phyloP scores from a whole-genome alignment of 345 rosid genomes.

The Moringa oleifera region DNA sequence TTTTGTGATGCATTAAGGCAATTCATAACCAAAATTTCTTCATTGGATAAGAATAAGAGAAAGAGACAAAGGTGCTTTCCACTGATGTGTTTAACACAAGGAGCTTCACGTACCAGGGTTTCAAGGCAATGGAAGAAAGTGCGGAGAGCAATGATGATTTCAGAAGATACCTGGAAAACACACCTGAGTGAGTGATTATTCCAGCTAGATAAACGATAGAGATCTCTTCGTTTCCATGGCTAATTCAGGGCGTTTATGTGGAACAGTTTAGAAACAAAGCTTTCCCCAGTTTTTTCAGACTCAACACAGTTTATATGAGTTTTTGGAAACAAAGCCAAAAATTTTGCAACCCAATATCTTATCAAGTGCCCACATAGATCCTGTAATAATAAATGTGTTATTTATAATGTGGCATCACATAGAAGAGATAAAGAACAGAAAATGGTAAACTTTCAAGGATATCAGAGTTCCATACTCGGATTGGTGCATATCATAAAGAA shows the following conservation, averaged over 20 bases:
- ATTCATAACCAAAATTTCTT: not conserved
- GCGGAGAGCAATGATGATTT: conserved; percentile 65
- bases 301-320: not conserved
- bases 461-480: conserved; percentile 48
- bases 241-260: not conserved
- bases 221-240: not conserved
- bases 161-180: conserved; percentile 45
- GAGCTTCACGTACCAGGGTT: conserved; percentile 48
- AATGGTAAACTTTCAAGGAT: not conserved
- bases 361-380: not conserved
- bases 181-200: not conserved
- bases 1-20: not conserved
- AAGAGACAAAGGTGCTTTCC: not conserved
- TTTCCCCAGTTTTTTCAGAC: not conserved
- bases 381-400: too few relatives aligned
- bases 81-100: not conserved
- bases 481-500: conserved; percentile 60
- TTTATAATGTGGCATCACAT: not conserved
- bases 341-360: not conserved
- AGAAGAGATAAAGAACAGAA: not conserved
- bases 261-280: not conserved
- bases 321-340: conserved; percentile 6
- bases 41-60: not conserved
- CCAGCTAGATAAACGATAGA: not conserved
- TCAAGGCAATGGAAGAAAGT: conserved; percentile 50